Conservation (phyloP, 345 rosid species). For the Atalantia buxifolia region DNA sequence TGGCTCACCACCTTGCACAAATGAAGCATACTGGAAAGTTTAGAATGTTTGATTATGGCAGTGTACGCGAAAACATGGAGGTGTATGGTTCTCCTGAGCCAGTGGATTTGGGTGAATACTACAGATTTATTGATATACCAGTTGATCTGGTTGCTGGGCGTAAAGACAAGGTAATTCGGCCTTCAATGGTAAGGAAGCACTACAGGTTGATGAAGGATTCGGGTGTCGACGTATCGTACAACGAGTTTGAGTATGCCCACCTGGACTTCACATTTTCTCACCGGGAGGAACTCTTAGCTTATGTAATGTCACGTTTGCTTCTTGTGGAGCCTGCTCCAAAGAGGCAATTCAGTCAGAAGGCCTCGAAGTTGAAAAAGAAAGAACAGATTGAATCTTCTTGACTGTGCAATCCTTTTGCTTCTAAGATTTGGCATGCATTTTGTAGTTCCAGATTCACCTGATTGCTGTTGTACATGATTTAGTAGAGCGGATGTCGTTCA, state of each 20-base stretch:
- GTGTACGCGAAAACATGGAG: slow-evolving; percentile 55
- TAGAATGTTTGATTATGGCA: slow-evolving; percentile 85
- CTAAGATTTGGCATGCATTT: slow-evolving; percentile 5
- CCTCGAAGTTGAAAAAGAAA: slow-evolving; percentile 46
- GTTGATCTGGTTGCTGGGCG: slow-evolving; percentile 84
- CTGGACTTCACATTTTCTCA: slow-evolving; percentile 94
- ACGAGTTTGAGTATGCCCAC: slow-evolving; percentile 85
- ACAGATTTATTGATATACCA: slow-evolving; percentile 61
- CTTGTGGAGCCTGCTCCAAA: slow-evolving; percentile 44
- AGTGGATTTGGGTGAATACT: slow-evolving; percentile 75
- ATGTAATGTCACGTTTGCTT: slow-evolving; percentile 76
- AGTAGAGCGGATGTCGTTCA: background rate
- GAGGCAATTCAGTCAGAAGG: slow-evolving; percentile 31
- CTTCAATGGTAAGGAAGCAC: slow-evolving; percentile 84
- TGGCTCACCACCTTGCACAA: slow-evolving; percentile 86
- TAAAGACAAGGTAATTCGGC: slow-evolving; percentile 76
- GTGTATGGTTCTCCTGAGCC: slow-evolving; percentile 78
- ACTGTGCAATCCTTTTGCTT: background rate
- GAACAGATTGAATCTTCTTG: slow-evolving; percentile 9
- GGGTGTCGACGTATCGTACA: slow-evolving; percentile 61
- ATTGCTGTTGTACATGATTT: slow-evolving; percentile 8
- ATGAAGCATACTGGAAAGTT: slow-evolving; percentile 68
- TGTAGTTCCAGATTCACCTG: background rate
- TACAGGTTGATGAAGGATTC: slow-evolving; percentile 73
- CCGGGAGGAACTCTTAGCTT: slow-evolving; percentile 75